Evolutionary conservation across 768 basidiomycete species (phyloP).

Genomic region (Pleurotus giganteus): DNA sequence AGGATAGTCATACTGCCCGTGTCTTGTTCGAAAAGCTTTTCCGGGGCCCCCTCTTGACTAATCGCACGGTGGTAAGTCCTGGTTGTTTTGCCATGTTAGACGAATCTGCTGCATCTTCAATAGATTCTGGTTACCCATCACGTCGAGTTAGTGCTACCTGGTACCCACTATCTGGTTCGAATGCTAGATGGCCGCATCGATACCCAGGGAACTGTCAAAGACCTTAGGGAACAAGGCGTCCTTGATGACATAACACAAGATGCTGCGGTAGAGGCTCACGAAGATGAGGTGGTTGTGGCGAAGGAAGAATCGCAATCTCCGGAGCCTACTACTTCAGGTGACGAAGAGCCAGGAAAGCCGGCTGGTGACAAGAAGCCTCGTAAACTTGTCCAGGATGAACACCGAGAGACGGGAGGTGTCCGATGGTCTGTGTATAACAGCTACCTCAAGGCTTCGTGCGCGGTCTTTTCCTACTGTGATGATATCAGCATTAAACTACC

Average conservation of each 20-base stretch:
- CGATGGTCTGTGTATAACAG: conserved; percentile 71
- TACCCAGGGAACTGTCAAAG: conserved; percentile 64
- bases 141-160: conserved; percentile 77
- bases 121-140: conserved; percentile 81
- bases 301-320: conserved; percentile 25
- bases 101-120: not conserved
- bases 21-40: conserved; percentile 64
- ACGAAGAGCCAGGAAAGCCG: conserved; percentile 18
- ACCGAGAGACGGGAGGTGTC: conserved; percentile 76
- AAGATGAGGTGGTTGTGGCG: conserved; percentile 39
- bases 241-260: conserved; percentile 58
- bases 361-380: conserved; percentile 56
- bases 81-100: not conserved
- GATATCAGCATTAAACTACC: not conserved
- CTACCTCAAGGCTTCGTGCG: conserved; percentile 69
- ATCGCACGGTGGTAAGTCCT: conserved; percentile 60
- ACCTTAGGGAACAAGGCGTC: conserved; percentile 58
- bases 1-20: conserved; percentile 71
- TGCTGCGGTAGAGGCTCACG: conserved; percentile 45
- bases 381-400: conserved; percentile 79
- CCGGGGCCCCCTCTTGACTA: conserved; percentile 59
- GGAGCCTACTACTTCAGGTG: conserved; percentile 24
- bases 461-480: not conserved
- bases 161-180: conserved; percentile 68
- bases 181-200: conserved; percentile 84